Evolutionary conservation across 2,329 filamentous ascomycete species (phyloP).

Genomic region (Penicillium italicum): DNA sequence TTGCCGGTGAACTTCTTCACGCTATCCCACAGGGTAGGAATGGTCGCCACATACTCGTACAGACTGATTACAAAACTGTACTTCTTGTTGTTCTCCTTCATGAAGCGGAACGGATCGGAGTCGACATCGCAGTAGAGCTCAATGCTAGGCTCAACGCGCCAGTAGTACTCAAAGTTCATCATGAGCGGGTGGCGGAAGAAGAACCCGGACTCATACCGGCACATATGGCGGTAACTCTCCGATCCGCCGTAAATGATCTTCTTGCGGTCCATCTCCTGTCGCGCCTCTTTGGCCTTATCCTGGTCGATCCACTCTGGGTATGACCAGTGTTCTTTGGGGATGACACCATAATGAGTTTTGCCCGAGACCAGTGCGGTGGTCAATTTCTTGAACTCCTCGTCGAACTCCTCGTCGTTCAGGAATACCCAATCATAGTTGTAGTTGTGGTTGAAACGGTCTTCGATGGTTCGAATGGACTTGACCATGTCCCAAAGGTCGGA

Average conservation of each 20-base stretch:
- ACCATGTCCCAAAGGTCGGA: conserved; percentile 94
- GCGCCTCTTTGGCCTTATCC: conserved; percentile 83
- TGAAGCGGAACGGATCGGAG: conserved; percentile 94
- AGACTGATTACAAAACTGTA: conserved; percentile 95
- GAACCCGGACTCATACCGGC: conserved; percentile 97
- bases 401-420: conserved; percentile 92
- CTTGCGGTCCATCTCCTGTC: conserved; percentile 86
- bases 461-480: conserved; percentile 89
- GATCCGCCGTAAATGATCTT: conserved; percentile 99
- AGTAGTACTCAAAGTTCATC: conserved; percentile 98
- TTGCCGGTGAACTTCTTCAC: conserved; percentile 90
- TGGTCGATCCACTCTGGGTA: conserved; percentile 95
- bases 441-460: conserved; percentile 95
- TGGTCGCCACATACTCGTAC: conserved; percentile 95
- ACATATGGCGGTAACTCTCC: conserved; percentile 98
- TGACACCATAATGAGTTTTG: conserved; percentile 84
- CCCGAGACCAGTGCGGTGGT: conserved; percentile 88
- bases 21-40: conserved; percentile 92
- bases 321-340: conserved; percentile 91
- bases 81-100: conserved; percentile 95
- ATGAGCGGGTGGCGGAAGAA: conserved; percentile 95
- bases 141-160: conserved; percentile 96
- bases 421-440: conserved; percentile 99
- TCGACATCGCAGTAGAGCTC: conserved; percentile 94
- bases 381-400: conserved; percentile 88